A percentile compares a stretch with the other conserved stretches of the same genome.
These are phyloP conservation scores for Citrus australasica DNA, from an alignment of 345 rosid species.

Conservation along the genomic window DNA sequence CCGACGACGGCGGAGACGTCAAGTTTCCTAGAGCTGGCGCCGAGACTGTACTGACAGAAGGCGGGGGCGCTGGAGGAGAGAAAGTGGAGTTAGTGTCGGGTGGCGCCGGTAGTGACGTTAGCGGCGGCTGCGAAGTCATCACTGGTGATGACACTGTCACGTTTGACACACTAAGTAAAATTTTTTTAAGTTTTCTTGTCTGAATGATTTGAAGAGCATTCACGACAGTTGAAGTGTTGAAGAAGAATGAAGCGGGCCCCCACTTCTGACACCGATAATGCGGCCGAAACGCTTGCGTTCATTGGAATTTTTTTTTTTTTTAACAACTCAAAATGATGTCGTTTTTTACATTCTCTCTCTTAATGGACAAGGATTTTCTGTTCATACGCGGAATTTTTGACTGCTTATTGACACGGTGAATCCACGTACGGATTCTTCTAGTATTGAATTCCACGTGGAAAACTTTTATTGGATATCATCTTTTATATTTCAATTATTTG, in stretches of 20 bases:
- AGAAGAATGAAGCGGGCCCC: background rate
- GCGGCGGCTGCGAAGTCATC: constrained; percentile 24
- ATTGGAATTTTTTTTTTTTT: too few relatives aligned
- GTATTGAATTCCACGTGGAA: background rate
- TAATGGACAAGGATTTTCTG: background rate
- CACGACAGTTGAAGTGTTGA: background rate
- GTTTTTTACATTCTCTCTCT: background rate
- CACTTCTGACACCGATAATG: background rate
- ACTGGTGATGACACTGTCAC: background rate
- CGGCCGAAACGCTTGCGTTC: background rate
- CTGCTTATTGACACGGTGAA: background rate
- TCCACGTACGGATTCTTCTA: background rate
- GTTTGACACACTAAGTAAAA: background rate
- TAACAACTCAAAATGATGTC: background rate
- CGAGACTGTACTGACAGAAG: background rate
- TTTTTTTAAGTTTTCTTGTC: background rate
- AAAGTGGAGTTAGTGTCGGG: background rate
- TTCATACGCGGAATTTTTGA: background rate
- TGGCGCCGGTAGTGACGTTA: constrained; percentile 13
- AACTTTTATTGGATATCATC: background rate
- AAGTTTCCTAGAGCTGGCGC: constrained; percentile 10
- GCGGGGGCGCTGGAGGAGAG: constrained; percentile 14
- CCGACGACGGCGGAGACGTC: constrained; percentile 5
- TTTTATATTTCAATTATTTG: background rate
- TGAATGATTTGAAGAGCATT: background rate